Base-by-base conservation (phyloP, 257 asterid species). In the Penstemon newberryi region DNA sequence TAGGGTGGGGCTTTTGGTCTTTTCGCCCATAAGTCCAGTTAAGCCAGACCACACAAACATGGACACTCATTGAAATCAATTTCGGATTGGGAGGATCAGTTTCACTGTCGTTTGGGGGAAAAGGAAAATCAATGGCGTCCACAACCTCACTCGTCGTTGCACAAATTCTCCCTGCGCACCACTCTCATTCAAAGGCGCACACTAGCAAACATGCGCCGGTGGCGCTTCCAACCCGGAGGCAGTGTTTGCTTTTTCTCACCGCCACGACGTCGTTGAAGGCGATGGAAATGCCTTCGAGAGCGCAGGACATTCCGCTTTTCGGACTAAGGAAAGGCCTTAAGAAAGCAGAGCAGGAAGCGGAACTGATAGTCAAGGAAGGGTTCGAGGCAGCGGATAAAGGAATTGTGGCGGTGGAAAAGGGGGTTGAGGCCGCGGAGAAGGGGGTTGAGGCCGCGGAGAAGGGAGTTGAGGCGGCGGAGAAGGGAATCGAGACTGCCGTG, bases 331-430 rank as follows among this genome's bases (percentile, higher is more conserved):
- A 73, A 70, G 76, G 83, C 75, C 82, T 92, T 46, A 79, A 73
- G 72, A 86, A 87, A 76, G 95, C 8, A 64, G 96, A 87, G 83
- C 73, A 89, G 80, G 83, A 73, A 65, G 98, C 89, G 6, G 96
- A 83, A 73, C 73, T 75, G 82, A 56, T 92, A 7, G 92, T 89
- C 60, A 80, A 83, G 77, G 96, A 92, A 77, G 96, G 96, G 5
- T 79, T 92, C 77, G 92, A 89, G 73, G 88, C 92, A 0, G 96
- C 86, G 54, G 96, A 89, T 41, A 82, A 83, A 73, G 93, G 93
- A 19, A 67, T 87, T 2, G 77, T 7, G 72, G 89, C 79, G 11
- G 88, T 88, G 5, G 94, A 79, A 77, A 84, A 77, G 56, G 95
- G 87, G 38, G 43, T 89, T 2, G 85, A 58, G 60, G 79, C 81